A percentile compares a stretch with the other conserved stretches of the same genome.
These are phyloP conservation scores for Aspergillus sparsus DNA, from an alignment of 495 filamentous ascomycete species.

Conservation along the genomic window DNA sequence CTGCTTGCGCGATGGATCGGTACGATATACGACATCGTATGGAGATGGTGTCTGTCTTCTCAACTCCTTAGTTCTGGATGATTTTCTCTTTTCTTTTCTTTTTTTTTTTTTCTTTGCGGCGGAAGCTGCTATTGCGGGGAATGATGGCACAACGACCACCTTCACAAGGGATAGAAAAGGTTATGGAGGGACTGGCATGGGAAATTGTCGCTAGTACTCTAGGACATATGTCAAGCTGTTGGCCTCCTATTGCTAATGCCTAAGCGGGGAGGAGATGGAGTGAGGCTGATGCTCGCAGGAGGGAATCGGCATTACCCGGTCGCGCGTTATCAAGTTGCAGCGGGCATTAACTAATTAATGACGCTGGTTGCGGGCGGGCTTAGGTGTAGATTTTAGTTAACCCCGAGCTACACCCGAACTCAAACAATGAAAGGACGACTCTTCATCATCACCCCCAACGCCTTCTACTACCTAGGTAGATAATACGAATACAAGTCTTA, in stretches of 20 bases:
- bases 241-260: not conserved
- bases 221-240: not conserved
- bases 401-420: conserved; percentile 5
- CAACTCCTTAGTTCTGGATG: not conserved
- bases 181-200: not conserved
- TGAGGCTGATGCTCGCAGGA: not conserved
- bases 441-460: too few species aligned
- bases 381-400: conserved; percentile 1
- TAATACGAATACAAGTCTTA: too few species aligned
- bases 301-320: not conserved
- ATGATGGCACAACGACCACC: conserved; percentile 3
- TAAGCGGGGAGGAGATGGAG: not conserved
- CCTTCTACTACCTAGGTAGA: too few species aligned
- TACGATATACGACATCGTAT: conserved; percentile 87
- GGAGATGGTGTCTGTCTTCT: not conserved
- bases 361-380: conserved; percentile 13
- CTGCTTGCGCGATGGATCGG: conserved; percentile 92
- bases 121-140: conserved; percentile 14
- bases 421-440: not conserved
- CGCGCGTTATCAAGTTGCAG: conserved; percentile 12
- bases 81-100: too few species aligned
- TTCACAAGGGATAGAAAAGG: conserved; percentile 6
- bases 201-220: not conserved
- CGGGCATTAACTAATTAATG: not conserved
- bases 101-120: conserved; percentile 2